Conservation (phyloP, 1,139 yeast genomes). For the Suhomyces taliae region DNA sequence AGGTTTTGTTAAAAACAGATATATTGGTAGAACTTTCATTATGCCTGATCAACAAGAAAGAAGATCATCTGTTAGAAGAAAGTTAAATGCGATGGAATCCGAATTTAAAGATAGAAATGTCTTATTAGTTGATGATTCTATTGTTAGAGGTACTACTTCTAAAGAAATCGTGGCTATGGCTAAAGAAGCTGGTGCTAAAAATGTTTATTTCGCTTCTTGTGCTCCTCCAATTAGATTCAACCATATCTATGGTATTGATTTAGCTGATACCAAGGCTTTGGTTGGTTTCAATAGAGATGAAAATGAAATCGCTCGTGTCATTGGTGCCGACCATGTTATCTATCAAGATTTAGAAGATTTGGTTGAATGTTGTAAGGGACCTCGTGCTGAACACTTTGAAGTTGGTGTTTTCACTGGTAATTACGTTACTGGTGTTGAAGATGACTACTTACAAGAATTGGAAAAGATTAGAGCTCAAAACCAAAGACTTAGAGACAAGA, state of each 20-base stretch:
- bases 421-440: conserved; percentile 90
- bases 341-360: conserved; percentile 85
- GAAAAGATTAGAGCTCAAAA: conserved; percentile 83
- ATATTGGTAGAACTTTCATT: conserved; percentile 95
- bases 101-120: conserved; percentile 87
- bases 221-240: conserved; percentile 96
- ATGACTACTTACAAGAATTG: conserved; percentile 74
- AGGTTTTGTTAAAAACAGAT: conserved; percentile 95
- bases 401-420: conserved; percentile 97
- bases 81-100: conserved; percentile 92
- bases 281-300: conserved; percentile 83
- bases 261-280: conserved; percentile 91
- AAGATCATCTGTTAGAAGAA: conserved; percentile 89
- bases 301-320: conserved; percentile 69
- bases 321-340: conserved; percentile 90
- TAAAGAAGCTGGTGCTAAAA: conserved; percentile 92
- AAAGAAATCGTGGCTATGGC: conserved; percentile 97
- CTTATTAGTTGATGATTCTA: conserved; percentile 93
- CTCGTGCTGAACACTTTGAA: conserved; percentile 66
- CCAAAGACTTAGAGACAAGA: conserved; percentile 55
- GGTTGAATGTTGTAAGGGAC: conserved; percentile 71
- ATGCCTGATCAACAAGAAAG: conserved; percentile 98
- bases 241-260: conserved; percentile 95
- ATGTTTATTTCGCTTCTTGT: conserved; percentile 92
- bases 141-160: conserved; percentile 96